Conservation (phyloP, 331 rosid species). For the Acacia concinna region DNA sequence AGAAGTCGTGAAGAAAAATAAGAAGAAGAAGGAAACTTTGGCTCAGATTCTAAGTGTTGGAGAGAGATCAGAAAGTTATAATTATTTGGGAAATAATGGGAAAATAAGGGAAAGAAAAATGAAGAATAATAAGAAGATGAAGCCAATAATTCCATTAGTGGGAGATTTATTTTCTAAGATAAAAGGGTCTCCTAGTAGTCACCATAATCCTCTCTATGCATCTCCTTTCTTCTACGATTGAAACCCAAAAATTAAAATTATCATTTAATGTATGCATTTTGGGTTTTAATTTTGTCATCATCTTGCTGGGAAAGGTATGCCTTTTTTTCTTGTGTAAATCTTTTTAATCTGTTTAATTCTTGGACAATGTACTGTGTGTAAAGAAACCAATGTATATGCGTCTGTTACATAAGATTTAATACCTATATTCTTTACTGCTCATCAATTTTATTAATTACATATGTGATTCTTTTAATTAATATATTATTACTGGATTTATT, state of each 20-base stretch:
- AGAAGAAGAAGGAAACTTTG: constrained; percentile 36
- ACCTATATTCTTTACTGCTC: background rate
- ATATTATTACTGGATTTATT: background rate
- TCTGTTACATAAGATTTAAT: background rate
- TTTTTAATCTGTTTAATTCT: background rate
- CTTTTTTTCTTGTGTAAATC: background rate
- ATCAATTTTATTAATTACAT: background rate
- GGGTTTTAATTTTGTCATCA: background rate
- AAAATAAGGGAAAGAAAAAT: constrained; percentile 30
- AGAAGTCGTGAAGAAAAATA: constrained; percentile 34
- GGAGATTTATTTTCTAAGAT: constrained; percentile 57
- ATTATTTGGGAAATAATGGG: constrained; percentile 29
- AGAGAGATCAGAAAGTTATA: constrained; percentile 29
- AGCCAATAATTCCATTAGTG: constrained; percentile 87
- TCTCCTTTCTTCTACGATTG: constrained; percentile 44
- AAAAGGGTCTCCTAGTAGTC: constrained; percentile 42
- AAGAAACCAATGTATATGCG: background rate
- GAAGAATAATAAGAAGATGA: constrained; percentile 45
- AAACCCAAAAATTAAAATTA: background rate
- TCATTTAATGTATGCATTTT: background rate
- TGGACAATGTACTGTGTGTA: background rate
- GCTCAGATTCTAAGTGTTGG: constrained; percentile 60
- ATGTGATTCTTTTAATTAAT: background rate
- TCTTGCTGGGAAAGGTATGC: background rate
- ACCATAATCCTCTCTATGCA: constrained; percentile 44